These are phyloP conservation scores for Skeletonema tropicum DNA, from an alignment of 108 stramenopile species.

Conservation along the genomic window DNA sequence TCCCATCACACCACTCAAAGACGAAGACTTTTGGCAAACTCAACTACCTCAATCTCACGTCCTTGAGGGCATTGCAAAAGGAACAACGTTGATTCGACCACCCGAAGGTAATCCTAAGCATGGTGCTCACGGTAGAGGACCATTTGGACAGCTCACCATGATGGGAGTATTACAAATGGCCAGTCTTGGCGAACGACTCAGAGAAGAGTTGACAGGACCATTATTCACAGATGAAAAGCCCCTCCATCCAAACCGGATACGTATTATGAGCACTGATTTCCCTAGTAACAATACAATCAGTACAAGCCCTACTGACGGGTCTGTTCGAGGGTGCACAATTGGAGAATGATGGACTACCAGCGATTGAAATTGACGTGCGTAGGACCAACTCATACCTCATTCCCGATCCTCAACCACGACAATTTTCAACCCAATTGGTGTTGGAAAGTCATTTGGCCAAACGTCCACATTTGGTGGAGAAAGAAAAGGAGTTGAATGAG, in stretches of 20 bases:
- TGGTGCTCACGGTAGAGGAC: constrained; percentile 60
- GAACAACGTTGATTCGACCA: constrained; percentile 45
- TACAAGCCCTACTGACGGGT: constrained; percentile 75
- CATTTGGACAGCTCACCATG: constrained; percentile 80
- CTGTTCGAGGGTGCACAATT: constrained; percentile 56
- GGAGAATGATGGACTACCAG: neutral
- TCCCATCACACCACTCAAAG: constrained; percentile 77
- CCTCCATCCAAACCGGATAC: constrained; percentile 51
- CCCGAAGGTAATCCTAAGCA: constrained; percentile 35
- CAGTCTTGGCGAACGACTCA: constrained; percentile 60
- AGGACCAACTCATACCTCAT: constrained; percentile 68
- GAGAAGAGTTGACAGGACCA: constrained; percentile 55
- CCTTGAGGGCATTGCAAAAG: constrained; percentile 51
- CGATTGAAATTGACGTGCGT: constrained; percentile 70
- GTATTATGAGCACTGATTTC: constrained; percentile 74
- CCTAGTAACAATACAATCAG: constrained; percentile 84
- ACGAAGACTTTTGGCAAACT: constrained; percentile 67
- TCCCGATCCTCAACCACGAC: constrained; percentile 86
- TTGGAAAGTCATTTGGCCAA: constrained; percentile 62
- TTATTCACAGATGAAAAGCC: constrained; percentile 39
- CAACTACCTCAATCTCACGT: constrained; percentile 55
- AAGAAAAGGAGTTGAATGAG: constrained; percentile 54
- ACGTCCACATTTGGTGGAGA: constrained; percentile 59
- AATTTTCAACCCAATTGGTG: constrained; percentile 55
- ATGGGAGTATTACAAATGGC: constrained; percentile 83